Base-by-base conservation (phyloP, 2,329 filamentous ascomycete species). In the Hypoxylon sp. region DNA sequence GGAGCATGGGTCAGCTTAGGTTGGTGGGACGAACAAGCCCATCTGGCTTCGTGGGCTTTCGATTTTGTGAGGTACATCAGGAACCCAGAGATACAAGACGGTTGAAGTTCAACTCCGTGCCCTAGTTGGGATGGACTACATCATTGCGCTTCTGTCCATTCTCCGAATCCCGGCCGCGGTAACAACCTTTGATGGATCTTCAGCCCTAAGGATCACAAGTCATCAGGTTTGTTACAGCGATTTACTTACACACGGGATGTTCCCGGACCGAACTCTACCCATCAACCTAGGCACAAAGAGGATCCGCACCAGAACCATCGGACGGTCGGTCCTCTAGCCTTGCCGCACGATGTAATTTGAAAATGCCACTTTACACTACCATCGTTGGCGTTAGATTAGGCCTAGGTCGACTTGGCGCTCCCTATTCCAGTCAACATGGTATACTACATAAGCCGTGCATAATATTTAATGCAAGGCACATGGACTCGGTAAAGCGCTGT, bases 121-220 rank as follows among this genome's bases (percentile, higher is more conserved):
- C n/a, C 39, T 52, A 17, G 42, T 46, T 29, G 24, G n/a, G 51
- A 56, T 63, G 44, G 47, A 63, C 50, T 44, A 32, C 44, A 27
- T 27, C 21, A 32, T 61, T 47, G 63, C 52, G 32, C 21, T 27
- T 27, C 27, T 37, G 10, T 48, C 51, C 50, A 52, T 50, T n/a
- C 51, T 54, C 67, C 67, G 67, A 69, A 69, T 52, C 53, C 67
- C 67, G 64, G 39, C 54, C 55, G 46, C 29, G 11, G 44, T 32
- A 35, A 35, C 39, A 39, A 50, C 17, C 21, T 51, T 58, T 58
- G 44, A 58, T 39, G 35, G 35, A 50, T 27, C 44, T 50, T 58
- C 55, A 58, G 54, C 53, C 54, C 53, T 63, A 63, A 57, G 29
- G 31, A 31, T 58, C 55, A 57, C 42, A 58, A 48, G 47, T 11